phyloP scores from a whole-genome alignment of 139 green algal genomes.

The Chlorella vulgaris region DNA sequence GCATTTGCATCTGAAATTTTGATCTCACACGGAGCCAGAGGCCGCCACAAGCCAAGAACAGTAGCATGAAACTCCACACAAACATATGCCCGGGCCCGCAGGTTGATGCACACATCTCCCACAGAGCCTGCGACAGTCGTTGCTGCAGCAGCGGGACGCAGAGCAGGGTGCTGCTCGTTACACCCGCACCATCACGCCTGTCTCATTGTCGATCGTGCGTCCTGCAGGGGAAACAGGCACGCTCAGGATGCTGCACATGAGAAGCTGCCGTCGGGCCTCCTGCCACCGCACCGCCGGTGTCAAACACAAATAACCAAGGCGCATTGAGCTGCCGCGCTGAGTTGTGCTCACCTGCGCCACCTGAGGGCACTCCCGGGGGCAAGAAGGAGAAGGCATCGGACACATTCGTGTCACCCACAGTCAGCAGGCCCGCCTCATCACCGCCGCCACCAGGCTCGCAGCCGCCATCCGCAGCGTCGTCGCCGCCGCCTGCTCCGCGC shows the following conservation, averaged over 20 bases:
- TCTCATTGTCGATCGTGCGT: slow-evolving; percentile 41
- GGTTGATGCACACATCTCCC: no score
- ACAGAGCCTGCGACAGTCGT: no score
- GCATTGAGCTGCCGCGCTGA: not conserved
- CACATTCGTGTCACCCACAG: not conserved
- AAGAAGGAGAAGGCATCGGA: slow-evolving; percentile 28
- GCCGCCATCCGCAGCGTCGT: not conserved
- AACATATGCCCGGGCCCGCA: no score
- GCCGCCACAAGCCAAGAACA: no score
- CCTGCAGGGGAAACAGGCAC: not conserved
- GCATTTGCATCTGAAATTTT: no score
- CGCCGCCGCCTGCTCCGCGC: not conserved
- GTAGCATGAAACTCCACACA: no score
- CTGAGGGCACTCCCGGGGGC: slow-evolving; percentile 16
- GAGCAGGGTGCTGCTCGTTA: not conserved
- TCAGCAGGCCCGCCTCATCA: not conserved
- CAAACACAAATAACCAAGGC: not conserved
- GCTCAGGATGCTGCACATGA: not conserved
- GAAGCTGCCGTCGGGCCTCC: not conserved
- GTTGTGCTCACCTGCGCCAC: not conserved
- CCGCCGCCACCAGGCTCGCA: not conserved
- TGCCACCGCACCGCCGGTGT: not conserved
- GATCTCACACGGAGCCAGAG: no score
- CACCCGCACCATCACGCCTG: slow-evolving; percentile 8
- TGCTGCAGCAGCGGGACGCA: not conserved